Percentiles rank a stretch among this genome's conserved stretches.
These are phyloP conservation scores for Trichoderma lentiforme DNA, from an alignment of 2,329 filamentous ascomycete genomes.

Conservation along the genomic window DNA sequence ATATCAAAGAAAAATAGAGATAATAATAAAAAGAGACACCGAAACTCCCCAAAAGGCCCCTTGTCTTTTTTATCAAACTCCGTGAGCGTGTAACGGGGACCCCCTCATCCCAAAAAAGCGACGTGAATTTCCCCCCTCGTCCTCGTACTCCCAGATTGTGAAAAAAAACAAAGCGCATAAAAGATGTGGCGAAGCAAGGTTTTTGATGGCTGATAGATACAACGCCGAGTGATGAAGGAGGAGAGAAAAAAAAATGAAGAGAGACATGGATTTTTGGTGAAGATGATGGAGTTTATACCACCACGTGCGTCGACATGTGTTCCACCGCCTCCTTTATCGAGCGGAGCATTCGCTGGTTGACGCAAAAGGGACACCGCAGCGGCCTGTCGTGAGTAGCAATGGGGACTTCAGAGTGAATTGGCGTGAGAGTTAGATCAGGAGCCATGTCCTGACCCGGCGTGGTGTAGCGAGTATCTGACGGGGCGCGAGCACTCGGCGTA, in stretches of 20 bases:
- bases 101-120: not conserved
- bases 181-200: not conserved
- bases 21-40: not conserved
- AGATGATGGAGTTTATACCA: constrained; percentile 39
- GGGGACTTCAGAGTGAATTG: constrained; percentile 50
- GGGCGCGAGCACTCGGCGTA: constrained; percentile 29
- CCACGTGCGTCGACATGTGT: constrained; percentile 60
- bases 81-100: not conserved
- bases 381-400: constrained; percentile 47
- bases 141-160: not conserved
- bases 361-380: constrained; percentile 57
- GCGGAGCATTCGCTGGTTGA: constrained; percentile 59
- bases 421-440: constrained; percentile 50
- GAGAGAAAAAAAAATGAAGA: not conserved
- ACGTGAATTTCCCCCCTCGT: not conserved
- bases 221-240: not conserved
- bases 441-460: constrained; percentile 36
- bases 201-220: not conserved
- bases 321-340: constrained; percentile 61
- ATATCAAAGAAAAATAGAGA: not conserved
- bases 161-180: not conserved
- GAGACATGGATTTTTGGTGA: not conserved
- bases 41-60: constrained; percentile 6
- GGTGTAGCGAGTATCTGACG: constrained; percentile 34
- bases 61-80: constrained; percentile 5